These are phyloP conservation scores for Cutaneotrichosporon spelunceum DNA, from an alignment of 1,284 basidiomycete genomes.

Conservation along the genomic window DNA sequence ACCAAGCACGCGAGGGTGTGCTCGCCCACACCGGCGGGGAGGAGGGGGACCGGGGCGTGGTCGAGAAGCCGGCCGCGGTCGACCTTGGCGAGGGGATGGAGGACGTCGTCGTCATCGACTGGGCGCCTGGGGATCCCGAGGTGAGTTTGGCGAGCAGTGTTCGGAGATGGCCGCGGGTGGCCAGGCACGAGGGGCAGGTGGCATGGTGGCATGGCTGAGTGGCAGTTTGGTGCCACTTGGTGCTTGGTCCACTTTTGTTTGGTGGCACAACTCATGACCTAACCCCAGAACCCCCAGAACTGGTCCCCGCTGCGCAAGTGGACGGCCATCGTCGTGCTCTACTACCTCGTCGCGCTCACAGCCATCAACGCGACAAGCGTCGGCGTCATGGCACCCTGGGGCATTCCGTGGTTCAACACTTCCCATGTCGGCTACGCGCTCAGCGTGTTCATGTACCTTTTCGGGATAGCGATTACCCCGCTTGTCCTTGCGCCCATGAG, in stretches of 20 bases:
- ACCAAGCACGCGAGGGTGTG: constrained; percentile 9
- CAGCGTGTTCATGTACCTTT: constrained; percentile 31
- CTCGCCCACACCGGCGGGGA: constrained; percentile 7
- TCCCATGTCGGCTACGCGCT: constrained; percentile 30
- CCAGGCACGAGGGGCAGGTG: not conserved
- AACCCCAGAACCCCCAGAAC: constrained; percentile 43
- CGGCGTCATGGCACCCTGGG: constrained; percentile 33
- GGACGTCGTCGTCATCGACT: constrained; percentile 41
- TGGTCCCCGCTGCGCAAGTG: constrained; percentile 34
- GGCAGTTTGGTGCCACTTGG: no score
- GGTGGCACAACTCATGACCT: not conserved
- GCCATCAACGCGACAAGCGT: constrained; percentile 33
- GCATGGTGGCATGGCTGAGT: no score
- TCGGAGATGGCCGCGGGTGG: not conserved
- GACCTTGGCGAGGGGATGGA: constrained; percentile 27
- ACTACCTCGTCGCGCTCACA: constrained; percentile 32
- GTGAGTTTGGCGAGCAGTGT: constrained; percentile 30
- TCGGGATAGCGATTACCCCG: constrained; percentile 42
- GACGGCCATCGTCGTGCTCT: constrained; percentile 25
- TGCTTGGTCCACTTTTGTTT: no score
- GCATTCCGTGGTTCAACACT: constrained; percentile 33
- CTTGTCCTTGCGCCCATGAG: constrained; percentile 45
- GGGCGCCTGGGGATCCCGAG: constrained; percentile 36
- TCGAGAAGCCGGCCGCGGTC: constrained; percentile 12
- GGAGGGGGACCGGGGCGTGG: constrained; percentile 8